Base-by-base conservation (phyloP, 164 flowering plant species). In the Magnolia changhungtana region DNA sequence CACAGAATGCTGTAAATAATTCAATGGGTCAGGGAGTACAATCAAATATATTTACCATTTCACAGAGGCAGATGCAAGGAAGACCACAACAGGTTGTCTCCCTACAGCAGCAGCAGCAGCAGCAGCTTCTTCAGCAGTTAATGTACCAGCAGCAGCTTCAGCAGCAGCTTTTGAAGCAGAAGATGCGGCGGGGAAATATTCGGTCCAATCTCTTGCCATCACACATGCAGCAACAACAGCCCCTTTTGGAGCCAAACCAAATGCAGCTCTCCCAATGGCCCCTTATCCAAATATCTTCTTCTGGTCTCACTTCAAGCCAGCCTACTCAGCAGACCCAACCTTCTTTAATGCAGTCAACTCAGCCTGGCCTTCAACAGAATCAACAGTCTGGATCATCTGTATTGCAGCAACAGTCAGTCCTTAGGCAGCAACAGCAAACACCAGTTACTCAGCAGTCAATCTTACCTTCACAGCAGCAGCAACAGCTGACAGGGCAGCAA, bases 381-480 rank as follows among this genome's bases (percentile, higher is more conserved):
- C 94, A 83, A 75, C 96, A 88, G 76, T 72, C 90, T 8, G 69
- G 88, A 67, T 72, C 92, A 49, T 83, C 86, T 83, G 98, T 89
- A 75, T 92, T 89, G 70, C 94, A 90, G 81, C 85, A 80, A 63
- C 96, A 87, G 66, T 76, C 92, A 50, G 84, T 83, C 21, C 83
- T 89, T n/a, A 87, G 97, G 85, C 77, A 63, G 71, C 97, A 89
- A 75, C 98, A 89, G 80, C 97, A 90, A 81, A 76, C 84, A 71
- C 75, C 88, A 68, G 76, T 86, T 80, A 37, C 80, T n/a, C 96
- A 90, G 83, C 91, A 85, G 66, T 69, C 85, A 50, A 76, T 87
- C 61, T 18, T 87, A 72, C 73, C 88, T 11, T 77, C 86, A 50
- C 89, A 88, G 71, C 97, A 86, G 79, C 85, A 86, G 31, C 94